phyloP scores from a whole-genome alignment of 805 yeast species.

The Cyberlindnera galapagoensis region DNA sequence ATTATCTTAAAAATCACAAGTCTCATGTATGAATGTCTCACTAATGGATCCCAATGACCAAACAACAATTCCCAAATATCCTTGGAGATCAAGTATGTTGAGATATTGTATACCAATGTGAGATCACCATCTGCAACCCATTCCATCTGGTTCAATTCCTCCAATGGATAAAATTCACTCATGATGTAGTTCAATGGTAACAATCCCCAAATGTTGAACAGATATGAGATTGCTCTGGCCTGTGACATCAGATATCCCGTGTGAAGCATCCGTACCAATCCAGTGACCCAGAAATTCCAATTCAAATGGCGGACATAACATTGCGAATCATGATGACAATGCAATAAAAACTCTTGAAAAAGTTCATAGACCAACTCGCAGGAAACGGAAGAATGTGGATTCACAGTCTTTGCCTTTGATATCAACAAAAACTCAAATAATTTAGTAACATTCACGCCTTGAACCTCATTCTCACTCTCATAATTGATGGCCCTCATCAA shows the following conservation, averaged over 20 bases:
- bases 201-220: conserved; percentile 70
- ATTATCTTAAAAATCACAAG: conserved; percentile 60
- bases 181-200: conserved; percentile 37
- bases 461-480: conserved; percentile 4
- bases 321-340: conserved; percentile 11
- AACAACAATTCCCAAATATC: conserved; percentile 50
- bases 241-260: conserved; percentile 59
- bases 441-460: neutral
- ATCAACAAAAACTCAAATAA: conserved; percentile 5
- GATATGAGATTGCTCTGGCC: conserved; percentile 54
- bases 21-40: conserved; percentile 62
- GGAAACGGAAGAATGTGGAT: conserved; percentile 31
- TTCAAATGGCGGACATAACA: conserved; percentile 30
- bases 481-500: conserved; percentile 6
- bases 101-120: conserved; percentile 41
- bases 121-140: conserved; percentile 38
- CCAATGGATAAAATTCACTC: too few relatives aligned
- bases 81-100: conserved; percentile 47
- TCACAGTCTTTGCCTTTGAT: conserved; percentile 6
- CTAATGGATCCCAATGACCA: conserved; percentile 76
- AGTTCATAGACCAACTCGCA: conserved; percentile 38
- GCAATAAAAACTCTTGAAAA: conserved; percentile 20
- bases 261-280: conserved; percentile 49
- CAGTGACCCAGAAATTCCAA: conserved; percentile 76
- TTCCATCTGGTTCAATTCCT: too few relatives aligned